Evolutionary conservation across 1,284 basidiomycete genomes (phyloP), one percentile per base, ranked within the genome.

Genomic region (Moniliophthora roreri): DNA sequence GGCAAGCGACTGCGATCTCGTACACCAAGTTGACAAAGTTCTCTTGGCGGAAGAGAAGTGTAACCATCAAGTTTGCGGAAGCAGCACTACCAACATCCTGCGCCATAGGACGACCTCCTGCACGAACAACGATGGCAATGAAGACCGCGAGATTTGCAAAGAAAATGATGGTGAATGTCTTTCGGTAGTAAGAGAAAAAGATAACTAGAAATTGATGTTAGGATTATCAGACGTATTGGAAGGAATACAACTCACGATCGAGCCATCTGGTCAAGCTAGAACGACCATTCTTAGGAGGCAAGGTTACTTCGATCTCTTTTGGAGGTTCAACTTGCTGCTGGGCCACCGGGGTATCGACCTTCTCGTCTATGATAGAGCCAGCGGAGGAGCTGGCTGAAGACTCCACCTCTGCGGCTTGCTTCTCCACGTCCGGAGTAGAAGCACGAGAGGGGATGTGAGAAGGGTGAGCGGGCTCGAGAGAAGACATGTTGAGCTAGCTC

Each of bases 21-120:
- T 67, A 73, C 38, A 63, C 59, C 4, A 66, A 45, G 49, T 73
- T 73, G 50, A 71, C 67, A 44, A 73, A 68, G 52, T 71, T 67
- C 51, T 73, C 70, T 46, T 72, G 68, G 7, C 71, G 62, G 58
- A 71, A 69, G 36, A 72, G 65, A 40, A 73, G 62, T 3, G 66
- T 59, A 44, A 66, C 59, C 62, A 71, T 69, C 47, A 73, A 64
- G 50, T 73, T 72, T 28, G 69, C 69, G 4, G 69, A 66, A 4
- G 68, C 67, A 9, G 69, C 67, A 40, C 61, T 67, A 8, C 66
- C 70, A 4, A 70, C 65, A 48, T 67, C 61, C 16, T 59, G 55
- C 1, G 63, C 60, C 20, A 56, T 42, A 8, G 67, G 67, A 2
- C 63, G 54, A 23, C 67, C 67, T 38, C 62, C 58, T 7, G 61